Conservation (phyloP, 768 basidiomycete genomes). For the Cystofilobasidium capitatum region DNA sequence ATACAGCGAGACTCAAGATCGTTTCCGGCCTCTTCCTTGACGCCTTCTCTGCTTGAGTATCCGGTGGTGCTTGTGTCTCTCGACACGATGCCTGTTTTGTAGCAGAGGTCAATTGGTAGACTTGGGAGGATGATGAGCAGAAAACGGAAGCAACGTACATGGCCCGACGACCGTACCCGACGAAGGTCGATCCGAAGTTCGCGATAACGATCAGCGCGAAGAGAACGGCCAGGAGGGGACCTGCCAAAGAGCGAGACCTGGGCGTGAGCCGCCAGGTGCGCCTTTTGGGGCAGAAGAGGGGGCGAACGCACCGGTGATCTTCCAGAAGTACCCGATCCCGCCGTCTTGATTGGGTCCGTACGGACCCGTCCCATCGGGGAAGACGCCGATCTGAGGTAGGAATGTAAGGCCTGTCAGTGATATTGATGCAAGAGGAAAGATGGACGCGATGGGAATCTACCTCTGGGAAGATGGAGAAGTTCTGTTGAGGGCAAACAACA, state of each 20-base stretch:
- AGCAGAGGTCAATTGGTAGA: neutral
- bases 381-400: constrained; percentile 7
- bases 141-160: neutral
- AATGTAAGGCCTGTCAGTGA: neutral
- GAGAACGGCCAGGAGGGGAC: constrained; percentile 12
- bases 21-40: neutral
- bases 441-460: neutral
- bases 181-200: constrained; percentile 13
- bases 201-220: neutral
- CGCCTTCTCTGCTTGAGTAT: neutral
- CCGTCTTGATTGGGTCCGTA: constrained; percentile 15
- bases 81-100: neutral
- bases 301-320: neutral
- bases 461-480: constrained; percentile 12
- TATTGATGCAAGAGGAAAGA: neutral
- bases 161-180: neutral
- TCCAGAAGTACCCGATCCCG: constrained; percentile 5
- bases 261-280: neutral
- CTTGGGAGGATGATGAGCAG: no score
- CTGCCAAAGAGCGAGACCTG: neutral
- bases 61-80: constrained; percentile 5
- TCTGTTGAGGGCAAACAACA: neutral
- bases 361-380: neutral
- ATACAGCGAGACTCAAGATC: no score
- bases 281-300: no score